Evolutionary conservation across 371 early-diverging fungal species (phyloP), one percentile per base, ranked within the genome.

Genomic region (Mortierella sp.): DNA sequence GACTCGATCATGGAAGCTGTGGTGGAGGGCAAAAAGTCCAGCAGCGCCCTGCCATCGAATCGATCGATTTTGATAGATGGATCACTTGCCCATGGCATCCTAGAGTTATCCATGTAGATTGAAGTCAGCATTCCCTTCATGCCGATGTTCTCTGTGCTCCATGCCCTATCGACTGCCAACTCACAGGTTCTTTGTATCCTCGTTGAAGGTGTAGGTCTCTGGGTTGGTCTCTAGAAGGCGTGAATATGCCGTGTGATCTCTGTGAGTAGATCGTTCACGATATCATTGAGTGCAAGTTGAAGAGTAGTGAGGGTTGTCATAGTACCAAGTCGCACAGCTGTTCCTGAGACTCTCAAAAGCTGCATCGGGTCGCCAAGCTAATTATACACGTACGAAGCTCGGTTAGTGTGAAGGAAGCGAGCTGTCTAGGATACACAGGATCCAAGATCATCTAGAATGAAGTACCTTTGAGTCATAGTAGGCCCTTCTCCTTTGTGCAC

Each of bases 331-430:
- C 79, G 82, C 21, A 69, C 63, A 9, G 83, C 70, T 27, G 82
- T 80, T 25, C 88, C 88, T 28, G 84, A 83, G 17, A 88, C 83
- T 48, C 88, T 79, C 24, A 88, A 56, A 4, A 88, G 67, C 54
- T 88, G 88, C 40, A 69, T 80, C 27, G 86, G 86, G 72, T 88
- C 88, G 10, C 88, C 88, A 14, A 86, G 60, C 88, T 87, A 43
- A 25, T 4, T 7, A 45, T 40, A 43, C 31, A 17, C 14, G 14
- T 31, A 4, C 37, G n/a, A 19, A 5, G n/a, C 41, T 0, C 58
- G 21, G 45, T 22, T 4, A 34, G 7, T 25, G 31, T 28, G 28
- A 10, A 34, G 4, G 4, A 10, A n/a, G n/a, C n/a, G n/a, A n/a
- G n/a, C n/a, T n/a, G n/a, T n/a, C n/a, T n/a, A n/a, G n/a, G n/a